Evolutionary conservation across 345 rosid species (phyloP).

Genomic region (Sonneratia caseolaris): DNA sequence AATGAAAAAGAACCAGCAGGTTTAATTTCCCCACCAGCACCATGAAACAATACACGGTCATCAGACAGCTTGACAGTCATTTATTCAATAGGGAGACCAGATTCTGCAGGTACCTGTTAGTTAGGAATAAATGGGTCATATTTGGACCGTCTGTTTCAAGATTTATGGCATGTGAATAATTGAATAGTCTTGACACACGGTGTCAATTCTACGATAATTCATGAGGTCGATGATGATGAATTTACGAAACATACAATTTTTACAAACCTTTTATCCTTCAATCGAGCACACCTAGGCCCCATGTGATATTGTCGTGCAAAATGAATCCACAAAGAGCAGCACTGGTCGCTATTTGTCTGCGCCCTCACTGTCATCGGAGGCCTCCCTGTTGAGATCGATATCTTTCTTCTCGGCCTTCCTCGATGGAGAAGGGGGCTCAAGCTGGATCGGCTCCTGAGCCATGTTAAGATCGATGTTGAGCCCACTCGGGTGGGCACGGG

Average conservation of each 20-base stretch:
- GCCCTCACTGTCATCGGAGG: constrained; percentile 5
- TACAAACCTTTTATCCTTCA: not conserved
- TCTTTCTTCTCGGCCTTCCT: not conserved
- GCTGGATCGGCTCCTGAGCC: not conserved
- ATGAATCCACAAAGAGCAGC: not conserved
- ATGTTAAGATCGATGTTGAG: not conserved
- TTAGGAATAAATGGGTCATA: too few relatives aligned
- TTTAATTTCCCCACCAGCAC: not conserved
- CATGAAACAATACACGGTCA: too few relatives aligned
- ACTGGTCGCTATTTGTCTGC: not conserved
- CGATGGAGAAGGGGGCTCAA: constrained; percentile 4
- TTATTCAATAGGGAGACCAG: too few relatives aligned
- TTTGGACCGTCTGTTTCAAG: too few relatives aligned
- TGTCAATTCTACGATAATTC: too few relatives aligned
- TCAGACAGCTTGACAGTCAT: too few relatives aligned
- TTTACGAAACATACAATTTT: not conserved
- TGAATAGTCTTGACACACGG: too few relatives aligned
- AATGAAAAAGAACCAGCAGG: not conserved
- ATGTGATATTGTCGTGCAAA: not conserved
- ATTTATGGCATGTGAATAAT: too few relatives aligned
- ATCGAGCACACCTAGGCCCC: not conserved
- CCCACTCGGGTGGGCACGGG: too few relatives aligned
- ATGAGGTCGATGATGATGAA: too few relatives aligned
- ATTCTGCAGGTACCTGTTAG: too few relatives aligned
- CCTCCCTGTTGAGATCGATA: constrained; percentile 8